phyloP scores from a whole-genome alignment of 441 rosid genomes.

The Viola pubescens region DNA sequence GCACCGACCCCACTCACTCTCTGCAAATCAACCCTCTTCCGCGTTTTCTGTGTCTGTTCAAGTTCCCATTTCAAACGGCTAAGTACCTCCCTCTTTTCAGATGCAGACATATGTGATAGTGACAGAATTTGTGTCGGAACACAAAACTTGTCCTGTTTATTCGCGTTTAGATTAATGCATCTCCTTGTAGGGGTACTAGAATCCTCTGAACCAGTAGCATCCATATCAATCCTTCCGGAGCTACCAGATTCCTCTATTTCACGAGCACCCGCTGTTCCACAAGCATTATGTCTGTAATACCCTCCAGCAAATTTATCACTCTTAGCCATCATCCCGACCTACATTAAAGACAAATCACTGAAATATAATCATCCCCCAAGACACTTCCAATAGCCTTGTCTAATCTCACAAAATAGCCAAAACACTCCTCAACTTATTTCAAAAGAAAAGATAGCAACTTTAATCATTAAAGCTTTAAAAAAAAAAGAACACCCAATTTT shows the following conservation, averaged over 20 bases:
- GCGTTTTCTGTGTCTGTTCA: conserved; percentile 50
- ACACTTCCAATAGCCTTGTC: no score
- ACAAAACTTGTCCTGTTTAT: conserved; percentile 33
- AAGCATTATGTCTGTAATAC: conserved; percentile 35
- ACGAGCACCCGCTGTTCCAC: conserved; percentile 29
- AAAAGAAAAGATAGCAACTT: no score
- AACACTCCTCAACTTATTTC: no score
- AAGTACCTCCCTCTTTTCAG: conserved; percentile 46
- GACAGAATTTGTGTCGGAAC: conserved; percentile 50
- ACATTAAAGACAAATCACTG: no score
- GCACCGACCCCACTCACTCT: conserved; percentile 30
- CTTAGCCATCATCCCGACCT: conserved; percentile 40
- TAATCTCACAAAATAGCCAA: no score
- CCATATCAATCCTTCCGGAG: conserved; percentile 45
- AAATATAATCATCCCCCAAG: no score
- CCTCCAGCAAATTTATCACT: conserved; percentile 46
- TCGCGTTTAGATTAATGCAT: conserved; percentile 38
- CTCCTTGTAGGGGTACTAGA: conserved; percentile 40
- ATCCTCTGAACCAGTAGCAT: conserved; percentile 46
- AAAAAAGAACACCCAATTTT: no score
- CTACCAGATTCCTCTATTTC: conserved; percentile 65
- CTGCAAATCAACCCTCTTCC: conserved; percentile 39
- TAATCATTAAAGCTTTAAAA: no score
- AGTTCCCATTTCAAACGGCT: conserved; percentile 57
- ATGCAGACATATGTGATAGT: conserved; percentile 41